Conservation (phyloP, 352 stramenopile genomes). For the Halophytophthora polymorphica region DNA sequence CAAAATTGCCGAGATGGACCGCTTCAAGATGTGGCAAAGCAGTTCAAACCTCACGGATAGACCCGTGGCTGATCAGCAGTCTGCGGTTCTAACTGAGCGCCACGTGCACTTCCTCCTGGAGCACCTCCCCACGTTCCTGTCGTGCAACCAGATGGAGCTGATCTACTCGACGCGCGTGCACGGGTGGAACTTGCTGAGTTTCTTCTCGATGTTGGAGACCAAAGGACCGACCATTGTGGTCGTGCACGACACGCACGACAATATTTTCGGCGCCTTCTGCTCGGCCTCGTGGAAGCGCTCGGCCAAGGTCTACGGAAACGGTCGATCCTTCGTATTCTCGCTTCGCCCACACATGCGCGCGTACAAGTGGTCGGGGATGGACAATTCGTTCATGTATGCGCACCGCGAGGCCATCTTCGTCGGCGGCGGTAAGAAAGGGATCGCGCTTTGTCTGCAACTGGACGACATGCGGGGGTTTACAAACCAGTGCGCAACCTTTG, state of each 20-base stretch:
- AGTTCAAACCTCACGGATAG: constrained; percentile 18
- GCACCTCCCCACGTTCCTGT: constrained; percentile 55
- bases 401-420: constrained; percentile 55
- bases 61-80: constrained; percentile 30
- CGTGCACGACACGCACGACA: constrained; percentile 62
- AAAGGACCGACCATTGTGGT: constrained; percentile 67
- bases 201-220: constrained; percentile 53
- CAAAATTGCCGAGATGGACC: constrained; percentile 48
- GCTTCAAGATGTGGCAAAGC: constrained; percentile 56
- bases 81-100: constrained; percentile 56
- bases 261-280: constrained; percentile 77
- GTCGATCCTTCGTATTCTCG: constrained; percentile 71
- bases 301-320: constrained; percentile 64
- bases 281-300: constrained; percentile 59
- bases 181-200: constrained; percentile 70
- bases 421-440: constrained; percentile 61
- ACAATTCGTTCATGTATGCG: constrained; percentile 74
- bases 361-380: constrained; percentile 57
- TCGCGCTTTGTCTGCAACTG: constrained; percentile 66
- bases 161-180: constrained; percentile 57
- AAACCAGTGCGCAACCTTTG: constrained; percentile 58
- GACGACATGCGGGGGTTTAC: constrained; percentile 74
- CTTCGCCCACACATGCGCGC: constrained; percentile 53
- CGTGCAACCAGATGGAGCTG: constrained; percentile 72
- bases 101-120: constrained; percentile 70